Evolutionary conservation across 2,329 filamentous ascomycete genomes (phyloP), one percentile per base, ranked within the genome.

Genomic region (Helotiales sp.): DNA sequence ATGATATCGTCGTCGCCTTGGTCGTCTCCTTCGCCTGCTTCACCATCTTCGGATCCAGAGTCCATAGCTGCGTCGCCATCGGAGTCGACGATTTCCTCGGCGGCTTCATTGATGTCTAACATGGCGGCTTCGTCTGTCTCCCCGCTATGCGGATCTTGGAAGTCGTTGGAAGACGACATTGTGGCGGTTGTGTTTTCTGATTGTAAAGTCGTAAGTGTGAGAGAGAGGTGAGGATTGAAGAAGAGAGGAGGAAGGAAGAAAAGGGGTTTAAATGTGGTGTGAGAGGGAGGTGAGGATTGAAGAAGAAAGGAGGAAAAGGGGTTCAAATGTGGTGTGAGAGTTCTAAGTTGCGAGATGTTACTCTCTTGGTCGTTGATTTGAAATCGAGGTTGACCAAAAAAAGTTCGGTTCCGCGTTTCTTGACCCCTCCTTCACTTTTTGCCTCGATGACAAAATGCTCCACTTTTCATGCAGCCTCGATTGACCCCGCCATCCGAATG

Each of bases 21-120:
- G 20, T 83, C 81, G 61, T 86, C 85, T 30, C 80, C 75, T n/a
- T 80, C 85, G 54, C 86, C 86, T 32, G 92, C 90, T 62, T 80
- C 85, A 52, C 86, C 87, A 54, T 84, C 85, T 32, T 92, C 90
- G 63, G 89, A 88, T 67, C 87, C 87, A 3, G 89, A 91, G 76
- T 95, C 93, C 93, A 97, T 97, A 50, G 87, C 87, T 63, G 92
- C 85, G 77, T 97, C 92, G 60, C 86, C 89, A 68, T 88, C 89
- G 26, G 24, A 30, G 37, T 86, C 82, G 50, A 83, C 77, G 63
- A 93, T 85, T 78, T 96, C 89, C 80, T 97, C 93, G 30, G 87
- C 90, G 2, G 88, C 90, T 72, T 97, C 94, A 43, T 91, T 89
- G 63, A 87, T 87, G 74, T 90, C 89, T 70, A 97, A 87, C 81